These are phyloP conservation scores for Termitomyces sp. DNA, from an alignment of 768 basidiomycete genomes.

Conservation along the genomic window DNA sequence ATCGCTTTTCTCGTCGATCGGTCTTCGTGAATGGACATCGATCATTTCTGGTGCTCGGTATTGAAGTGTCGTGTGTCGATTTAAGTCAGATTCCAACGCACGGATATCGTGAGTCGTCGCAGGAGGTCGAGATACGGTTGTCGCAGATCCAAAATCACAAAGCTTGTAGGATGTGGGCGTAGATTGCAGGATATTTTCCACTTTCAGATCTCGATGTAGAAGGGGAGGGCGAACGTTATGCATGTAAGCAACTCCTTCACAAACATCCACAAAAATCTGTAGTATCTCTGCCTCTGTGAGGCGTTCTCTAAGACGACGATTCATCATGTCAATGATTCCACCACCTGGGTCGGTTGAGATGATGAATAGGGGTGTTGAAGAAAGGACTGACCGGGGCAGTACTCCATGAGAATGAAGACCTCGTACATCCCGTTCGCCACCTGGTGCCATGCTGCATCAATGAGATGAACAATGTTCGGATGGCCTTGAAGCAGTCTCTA, in stretches of 20 bases:
- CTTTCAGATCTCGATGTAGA: slow-evolving; percentile 96
- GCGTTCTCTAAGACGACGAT: slow-evolving; percentile 88
- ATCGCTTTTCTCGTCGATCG: slow-evolving; percentile 91
- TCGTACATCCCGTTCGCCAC: slow-evolving; percentile 83
- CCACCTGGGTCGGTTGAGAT: slow-evolving; percentile 53
- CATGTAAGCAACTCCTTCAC: slow-evolving; percentile 96
- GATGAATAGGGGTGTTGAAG: neutral
- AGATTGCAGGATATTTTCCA: slow-evolving; percentile 95
- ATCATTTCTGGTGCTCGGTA: slow-evolving; percentile 99
- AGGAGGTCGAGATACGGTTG: slow-evolving; percentile 70
- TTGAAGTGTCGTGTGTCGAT: slow-evolving; percentile 92
- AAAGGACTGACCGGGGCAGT: slow-evolving; percentile 67
- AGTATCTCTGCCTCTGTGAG: slow-evolving; percentile 95
- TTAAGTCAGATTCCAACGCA: slow-evolving; percentile 83
- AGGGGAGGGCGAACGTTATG: slow-evolving; percentile 87
- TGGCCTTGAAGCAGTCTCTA: slow-evolving; percentile 89
- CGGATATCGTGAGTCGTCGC: slow-evolving; percentile 79
- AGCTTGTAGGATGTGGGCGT: slow-evolving; percentile 84
- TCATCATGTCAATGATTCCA: slow-evolving; percentile 99
- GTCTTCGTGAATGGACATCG: slow-evolving; percentile 76
- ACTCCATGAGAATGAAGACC: slow-evolving; percentile 99
- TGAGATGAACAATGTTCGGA: slow-evolving; percentile 92
- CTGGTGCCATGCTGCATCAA: slow-evolving; percentile 90
- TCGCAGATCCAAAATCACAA: slow-evolving; percentile 96
- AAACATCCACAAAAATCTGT: slow-evolving; percentile 96